Evolutionary conservation across 192 early-diverging fungal genomes (phyloP), one percentile per base, ranked within the genome.

Genomic region (Cetraspora pellucida): DNA sequence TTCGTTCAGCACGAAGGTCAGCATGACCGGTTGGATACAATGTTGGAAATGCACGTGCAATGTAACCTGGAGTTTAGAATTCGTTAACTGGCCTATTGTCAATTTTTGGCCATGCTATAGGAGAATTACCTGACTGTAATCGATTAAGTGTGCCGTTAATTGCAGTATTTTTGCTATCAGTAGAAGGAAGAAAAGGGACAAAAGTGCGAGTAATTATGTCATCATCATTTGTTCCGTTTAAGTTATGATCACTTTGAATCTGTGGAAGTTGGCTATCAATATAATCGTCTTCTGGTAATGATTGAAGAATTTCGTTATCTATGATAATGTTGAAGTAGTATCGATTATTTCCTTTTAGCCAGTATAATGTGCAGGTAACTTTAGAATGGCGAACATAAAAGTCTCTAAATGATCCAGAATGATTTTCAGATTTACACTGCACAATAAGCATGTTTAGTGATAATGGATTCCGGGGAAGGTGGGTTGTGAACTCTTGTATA

Each of bases 11-110:
- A 65, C 19, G 7, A 65, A 65, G 63, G 31, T 65, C 63, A 31
- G 63, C 27, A 43, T 17, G 0, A 9, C 63, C 28, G 17, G 28
- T 65, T 27, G 27, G 63, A 30, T 65, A 65, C 28, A 65, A 27
- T 17, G 63, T 65, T 65, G 63, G 27, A 44, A 65, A 65, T n/a
- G 63, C 63, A 30, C 11, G 3, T 27, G 27, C 63, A 30, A 65
- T 65, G 19, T 65, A 65, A 17, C 63, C 63, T 65, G 19, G 19
- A 19, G 63, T 65, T 65, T 65, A 2, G 63, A 65, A 65, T 44
- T 65, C 27, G 43, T 65, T 65, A 28, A 65, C 31, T 9, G 63
- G 63, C 16, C 63, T 31, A 19, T 17, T 65, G 63, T 65, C 63
- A 27, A 65, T 65, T 44, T 31, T 16, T 65, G 63, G 27, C 63